Evolutionary conservation across 768 basidiomycete species (phyloP).

Genomic region (Lentinula sp.): DNA sequence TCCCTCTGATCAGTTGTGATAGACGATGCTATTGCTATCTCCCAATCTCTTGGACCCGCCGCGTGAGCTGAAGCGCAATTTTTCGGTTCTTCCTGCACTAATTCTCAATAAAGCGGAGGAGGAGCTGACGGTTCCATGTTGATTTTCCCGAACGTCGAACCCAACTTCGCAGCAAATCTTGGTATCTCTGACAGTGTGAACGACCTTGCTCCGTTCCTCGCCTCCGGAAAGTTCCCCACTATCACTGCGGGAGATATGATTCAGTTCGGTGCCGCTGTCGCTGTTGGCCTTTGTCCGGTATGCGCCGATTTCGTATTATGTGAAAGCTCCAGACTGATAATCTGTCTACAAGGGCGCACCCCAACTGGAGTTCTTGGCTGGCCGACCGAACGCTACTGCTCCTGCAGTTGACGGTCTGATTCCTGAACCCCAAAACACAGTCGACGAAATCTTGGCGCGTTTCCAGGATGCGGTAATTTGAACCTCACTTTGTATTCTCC

Average conservation of each 20-base stretch:
- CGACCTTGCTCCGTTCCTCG: conserved; percentile 6
- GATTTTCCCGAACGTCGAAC: conserved; percentile 18
- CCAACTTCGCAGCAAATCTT: conserved; percentile 10
- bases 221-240: neutral
- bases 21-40: conserved; percentile 17
- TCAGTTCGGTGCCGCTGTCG: conserved; percentile 28
- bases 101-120: conserved; percentile 15
- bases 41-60: conserved; percentile 2
- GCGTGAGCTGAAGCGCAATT: neutral
- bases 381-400: conserved; percentile 20
- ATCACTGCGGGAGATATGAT: conserved; percentile 10
- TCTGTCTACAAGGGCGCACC: conserved; percentile 20
- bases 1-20: conserved; percentile 1
- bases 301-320: conserved; percentile 6
- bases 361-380: conserved; percentile 28
- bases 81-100: neutral
- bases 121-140: conserved; percentile 26
- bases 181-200: conserved; percentile 14
- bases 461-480: conserved; percentile 20
- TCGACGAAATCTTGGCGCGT: conserved; percentile 19
- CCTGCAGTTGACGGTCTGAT: conserved; percentile 24
- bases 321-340: neutral
- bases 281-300: conserved; percentile 28
- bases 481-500: neutral
- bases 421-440: conserved; percentile 27